Evolutionary conservation across 2,329 filamentous ascomycete species (phyloP).

Genomic region (Aspergillus sp.): DNA sequence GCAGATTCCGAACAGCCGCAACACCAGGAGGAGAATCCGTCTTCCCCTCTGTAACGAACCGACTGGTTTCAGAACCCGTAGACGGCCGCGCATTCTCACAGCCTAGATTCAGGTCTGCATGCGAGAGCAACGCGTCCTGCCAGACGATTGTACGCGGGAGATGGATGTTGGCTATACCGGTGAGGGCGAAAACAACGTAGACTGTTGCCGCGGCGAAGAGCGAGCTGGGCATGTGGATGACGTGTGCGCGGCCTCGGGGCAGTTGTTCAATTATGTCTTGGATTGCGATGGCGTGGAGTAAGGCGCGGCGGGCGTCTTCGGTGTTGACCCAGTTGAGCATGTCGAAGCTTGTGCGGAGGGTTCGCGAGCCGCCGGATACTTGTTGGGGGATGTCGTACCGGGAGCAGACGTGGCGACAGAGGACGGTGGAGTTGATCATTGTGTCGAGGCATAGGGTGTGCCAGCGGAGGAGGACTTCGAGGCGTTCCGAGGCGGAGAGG

Average conservation of each 20-base stretch:
- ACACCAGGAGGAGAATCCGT: slow-evolving; percentile 20
- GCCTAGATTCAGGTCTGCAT: slow-evolving; percentile 28
- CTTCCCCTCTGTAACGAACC: slow-evolving; percentile 36
- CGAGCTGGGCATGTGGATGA: slow-evolving; percentile 47
- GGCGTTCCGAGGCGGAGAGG: slow-evolving; percentile 36
- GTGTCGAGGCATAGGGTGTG: slow-evolving; percentile 47
- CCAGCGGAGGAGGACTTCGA: slow-evolving; percentile 46
- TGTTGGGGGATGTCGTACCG: slow-evolving; percentile 41
- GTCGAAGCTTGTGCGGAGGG: slow-evolving; percentile 33
- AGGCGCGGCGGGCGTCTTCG: slow-evolving; percentile 40
- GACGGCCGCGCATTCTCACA: slow-evolving; percentile 22
- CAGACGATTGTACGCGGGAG: slow-evolving; percentile 43
- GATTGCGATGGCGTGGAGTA: slow-evolving; percentile 47
- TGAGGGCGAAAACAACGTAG: slow-evolving; percentile 43
- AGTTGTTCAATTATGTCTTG: slow-evolving; percentile 49
- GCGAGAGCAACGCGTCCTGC: slow-evolving; percentile 39
- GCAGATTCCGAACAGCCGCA: slow-evolving; percentile 38
- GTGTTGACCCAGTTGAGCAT: slow-evolving; percentile 40
- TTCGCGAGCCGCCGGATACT: slow-evolving; percentile 35
- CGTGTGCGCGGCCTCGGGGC: slow-evolving; percentile 46
- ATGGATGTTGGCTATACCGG: slow-evolving; percentile 37
- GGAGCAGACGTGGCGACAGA: slow-evolving; percentile 42
- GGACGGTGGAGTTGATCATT: slow-evolving; percentile 40
- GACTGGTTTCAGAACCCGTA: slow-evolving; percentile 36
- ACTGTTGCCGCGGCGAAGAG: slow-evolving; percentile 46